Evolutionary conservation across 169 alveolate genomes (phyloP).

Genomic region (Perkinsus olseni): DNA sequence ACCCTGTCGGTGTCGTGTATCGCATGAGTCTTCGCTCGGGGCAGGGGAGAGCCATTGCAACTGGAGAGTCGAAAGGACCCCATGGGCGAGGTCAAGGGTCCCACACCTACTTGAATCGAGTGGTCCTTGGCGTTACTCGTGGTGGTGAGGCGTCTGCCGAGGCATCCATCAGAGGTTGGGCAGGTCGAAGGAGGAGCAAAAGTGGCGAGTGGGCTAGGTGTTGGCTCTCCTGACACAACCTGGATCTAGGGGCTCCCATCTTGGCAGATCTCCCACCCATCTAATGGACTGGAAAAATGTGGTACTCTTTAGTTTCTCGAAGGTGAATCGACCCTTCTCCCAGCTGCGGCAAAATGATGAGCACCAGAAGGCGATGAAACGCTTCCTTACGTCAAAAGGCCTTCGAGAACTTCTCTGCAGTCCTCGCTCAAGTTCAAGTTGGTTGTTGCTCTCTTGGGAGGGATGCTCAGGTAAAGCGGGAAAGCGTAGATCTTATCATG

Average conservation of each 20-base stretch:
- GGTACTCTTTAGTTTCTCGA: too few species aligned
- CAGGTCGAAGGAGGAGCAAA: too few species aligned
- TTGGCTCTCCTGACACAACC: too few species aligned
- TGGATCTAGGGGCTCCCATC: too few species aligned
- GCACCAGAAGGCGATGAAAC: background rate
- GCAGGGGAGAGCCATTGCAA: background rate
- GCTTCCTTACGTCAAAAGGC: background rate
- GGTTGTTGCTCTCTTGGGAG: background rate
- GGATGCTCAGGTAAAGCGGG: background rate
- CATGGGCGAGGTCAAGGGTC: background rate
- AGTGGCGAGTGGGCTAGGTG: too few species aligned
- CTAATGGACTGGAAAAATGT: too few species aligned
- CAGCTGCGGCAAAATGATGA: background rate
- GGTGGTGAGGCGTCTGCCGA: too few species aligned
- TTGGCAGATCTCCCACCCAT: too few species aligned
- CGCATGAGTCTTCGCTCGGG: background rate
- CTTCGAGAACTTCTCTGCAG: background rate
- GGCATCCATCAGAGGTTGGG: too few species aligned
- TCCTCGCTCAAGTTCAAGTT: background rate
- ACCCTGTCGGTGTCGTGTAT: background rate
- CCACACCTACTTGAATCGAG: background rate
- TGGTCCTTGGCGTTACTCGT: too few species aligned
- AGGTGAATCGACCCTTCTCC: background rate
- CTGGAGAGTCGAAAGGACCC: background rate
- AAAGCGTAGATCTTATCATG: background rate